These are phyloP conservation scores for Yamadazyma atlantica DNA, from an alignment of 1,139 yeast genomes.

Conservation along the genomic window DNA sequence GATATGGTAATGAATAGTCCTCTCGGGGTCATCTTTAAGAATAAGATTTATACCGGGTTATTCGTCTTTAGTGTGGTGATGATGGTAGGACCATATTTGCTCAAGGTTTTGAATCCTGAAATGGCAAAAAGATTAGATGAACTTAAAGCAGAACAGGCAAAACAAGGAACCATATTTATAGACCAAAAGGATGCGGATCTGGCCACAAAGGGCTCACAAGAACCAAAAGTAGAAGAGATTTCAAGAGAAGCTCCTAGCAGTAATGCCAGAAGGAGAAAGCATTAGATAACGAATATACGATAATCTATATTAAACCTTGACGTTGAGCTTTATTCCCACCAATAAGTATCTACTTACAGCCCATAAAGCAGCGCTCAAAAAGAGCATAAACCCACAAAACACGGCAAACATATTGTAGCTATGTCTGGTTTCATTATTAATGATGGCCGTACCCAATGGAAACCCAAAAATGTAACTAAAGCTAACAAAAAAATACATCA, in stretches of 20 bases:
- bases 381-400: constrained; percentile 20
- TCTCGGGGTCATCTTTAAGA: constrained; percentile 43
- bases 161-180: not conserved
- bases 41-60: constrained; percentile 34
- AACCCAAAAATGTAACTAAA: constrained; percentile 42
- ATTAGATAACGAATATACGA: not conserved
- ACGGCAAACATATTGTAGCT: constrained; percentile 24
- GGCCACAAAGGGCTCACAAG: no score
- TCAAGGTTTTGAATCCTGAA: constrained; percentile 37
- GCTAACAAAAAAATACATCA: constrained; percentile 32
- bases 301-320: constrained; percentile 11
- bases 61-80: constrained; percentile 30
- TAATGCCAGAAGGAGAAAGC: constrained; percentile 5
- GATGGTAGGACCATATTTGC: constrained; percentile 34
- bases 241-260: constrained; percentile 3
- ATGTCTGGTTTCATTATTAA: constrained; percentile 29
- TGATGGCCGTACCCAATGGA: constrained; percentile 50
- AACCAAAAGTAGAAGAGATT: constrained; percentile 9
- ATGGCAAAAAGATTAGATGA: constrained; percentile 36
- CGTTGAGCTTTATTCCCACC: constrained; percentile 21
- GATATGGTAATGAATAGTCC: constrained; percentile 43
- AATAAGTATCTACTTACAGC: constrained; percentile 19
- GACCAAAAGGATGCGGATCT: constrained; percentile 1
- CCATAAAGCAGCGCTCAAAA: constrained; percentile 22
- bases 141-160: constrained; percentile 17